These are phyloP conservation scores for Starmerella vitae DNA, from an alignment of 805 yeast genomes.

Conservation along the genomic window DNA sequence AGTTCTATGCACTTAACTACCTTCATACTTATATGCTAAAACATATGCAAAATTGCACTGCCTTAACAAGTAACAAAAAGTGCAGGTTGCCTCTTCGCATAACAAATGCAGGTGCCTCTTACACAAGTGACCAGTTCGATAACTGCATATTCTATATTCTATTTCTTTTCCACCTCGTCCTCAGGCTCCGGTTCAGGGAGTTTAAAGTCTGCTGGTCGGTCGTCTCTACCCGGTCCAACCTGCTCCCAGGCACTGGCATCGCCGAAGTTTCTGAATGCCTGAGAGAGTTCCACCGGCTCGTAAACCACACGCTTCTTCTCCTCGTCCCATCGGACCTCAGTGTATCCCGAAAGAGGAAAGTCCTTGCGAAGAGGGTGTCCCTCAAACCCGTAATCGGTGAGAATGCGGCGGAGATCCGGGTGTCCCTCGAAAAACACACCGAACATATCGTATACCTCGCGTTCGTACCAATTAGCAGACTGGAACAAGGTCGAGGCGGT, in stretches of 20 bases:
- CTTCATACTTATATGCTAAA: too few species aligned
- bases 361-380: conserved; percentile 87
- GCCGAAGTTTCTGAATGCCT: conserved; percentile 85
- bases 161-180: conserved; percentile 34
- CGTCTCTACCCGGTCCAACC: conserved; percentile 75
- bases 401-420: conserved; percentile 77
- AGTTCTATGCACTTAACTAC: too few species aligned
- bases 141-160: conserved; percentile 10
- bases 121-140: too few species aligned
- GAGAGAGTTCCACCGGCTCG: conserved; percentile 82
- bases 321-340: conserved; percentile 80
- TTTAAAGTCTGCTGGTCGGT: conserved; percentile 66
- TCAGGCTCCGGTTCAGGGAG: conserved; percentile 75
- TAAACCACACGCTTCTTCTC: conserved; percentile 81
- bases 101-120: too few species aligned
- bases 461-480: conserved; percentile 84
- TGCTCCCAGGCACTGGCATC: conserved; percentile 88
- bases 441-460: conserved; percentile 78
- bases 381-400: conserved; percentile 86
- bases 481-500: conserved; percentile 55
- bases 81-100: too few species aligned
- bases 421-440: conserved; percentile 82
- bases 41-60: too few species aligned
- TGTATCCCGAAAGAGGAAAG: conserved; percentile 85
- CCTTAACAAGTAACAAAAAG: too few species aligned